phyloP scores from a whole-genome alignment of 2,329 filamentous ascomycete genomes.

The Aspergillus texensis region DNA sequence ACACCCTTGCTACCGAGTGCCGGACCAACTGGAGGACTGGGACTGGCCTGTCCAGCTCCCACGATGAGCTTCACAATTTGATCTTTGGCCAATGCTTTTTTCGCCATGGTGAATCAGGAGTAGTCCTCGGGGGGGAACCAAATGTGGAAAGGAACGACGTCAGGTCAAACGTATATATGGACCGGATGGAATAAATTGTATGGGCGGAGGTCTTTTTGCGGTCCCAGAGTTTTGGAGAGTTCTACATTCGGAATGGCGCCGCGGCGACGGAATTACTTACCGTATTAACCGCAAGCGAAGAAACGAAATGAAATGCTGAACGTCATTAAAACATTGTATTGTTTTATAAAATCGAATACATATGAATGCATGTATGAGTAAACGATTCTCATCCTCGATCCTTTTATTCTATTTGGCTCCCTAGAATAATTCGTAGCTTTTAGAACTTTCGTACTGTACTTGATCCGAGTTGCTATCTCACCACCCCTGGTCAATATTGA shows the following conservation, averaged over 20 bases:
- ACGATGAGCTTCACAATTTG: constrained; percentile 97
- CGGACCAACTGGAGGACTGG: constrained; percentile 93
- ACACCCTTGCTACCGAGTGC: constrained; percentile 96
- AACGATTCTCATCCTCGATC: neutral
- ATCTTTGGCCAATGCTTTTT: constrained; percentile 57
- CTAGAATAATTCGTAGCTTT: neutral
- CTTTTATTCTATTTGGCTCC: neutral
- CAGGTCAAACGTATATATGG: neutral
- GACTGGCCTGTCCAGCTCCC: constrained; percentile 90
- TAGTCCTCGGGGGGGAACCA: neutral
- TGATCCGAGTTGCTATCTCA: neutral
- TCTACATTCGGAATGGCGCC: constrained; percentile 14
- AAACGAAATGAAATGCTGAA: constrained; percentile 13
- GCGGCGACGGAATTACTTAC: constrained; percentile 23
- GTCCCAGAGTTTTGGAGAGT: constrained; percentile 20
- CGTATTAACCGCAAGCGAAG: constrained; percentile 11
- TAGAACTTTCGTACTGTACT: neutral
- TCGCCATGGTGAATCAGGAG: constrained; percentile 49
- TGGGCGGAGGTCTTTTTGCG: constrained; percentile 13
- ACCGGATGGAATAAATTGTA: neutral
- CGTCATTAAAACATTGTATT: constrained; percentile 21
- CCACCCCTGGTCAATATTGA: neutral
- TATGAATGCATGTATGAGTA: neutral
- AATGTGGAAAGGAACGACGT: neutral
- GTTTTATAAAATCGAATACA: neutral